A percentile compares a stretch with the other conserved stretches of the same genome.
phyloP scores from a whole-genome alignment of 2,329 filamentous ascomycete species.

The Chrysoporthe deuterocubensis region DNA sequence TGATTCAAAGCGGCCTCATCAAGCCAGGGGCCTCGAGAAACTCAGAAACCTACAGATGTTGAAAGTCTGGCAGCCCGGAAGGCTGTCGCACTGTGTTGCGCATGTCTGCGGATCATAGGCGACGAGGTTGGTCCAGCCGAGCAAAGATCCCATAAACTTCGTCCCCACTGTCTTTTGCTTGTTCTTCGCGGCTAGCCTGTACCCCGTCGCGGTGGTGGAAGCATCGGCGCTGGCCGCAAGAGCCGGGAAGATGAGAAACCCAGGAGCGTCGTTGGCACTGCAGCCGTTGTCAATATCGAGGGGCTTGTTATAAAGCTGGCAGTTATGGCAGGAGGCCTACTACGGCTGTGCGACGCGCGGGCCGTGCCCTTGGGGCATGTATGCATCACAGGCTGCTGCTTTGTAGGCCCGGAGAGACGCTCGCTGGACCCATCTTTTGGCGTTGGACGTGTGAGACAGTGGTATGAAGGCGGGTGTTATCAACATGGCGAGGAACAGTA shows the following conservation, averaged over 20 bases:
- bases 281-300: neutral
- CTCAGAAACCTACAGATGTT: constrained; percentile 12
- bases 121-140: constrained; percentile 13
- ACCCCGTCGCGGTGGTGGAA: constrained; percentile 6
- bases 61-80: constrained; percentile 8
- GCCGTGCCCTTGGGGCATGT: neutral
- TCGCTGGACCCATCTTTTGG: neutral
- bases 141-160: neutral
- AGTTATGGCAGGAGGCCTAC: neutral
- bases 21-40: neutral
- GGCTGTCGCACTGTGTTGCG: constrained; percentile 3
- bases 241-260: neutral
- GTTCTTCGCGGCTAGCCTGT: neutral
- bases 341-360: neutral
- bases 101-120: constrained; percentile 1
- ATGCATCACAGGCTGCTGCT: neutral
- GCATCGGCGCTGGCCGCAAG: neutral
- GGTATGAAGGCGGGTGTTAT: neutral
- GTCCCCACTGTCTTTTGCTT: neutral
- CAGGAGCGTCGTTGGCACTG: neutral
- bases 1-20: too few relatives aligned
- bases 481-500: neutral
- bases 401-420: neutral
- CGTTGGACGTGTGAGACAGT: neutral
- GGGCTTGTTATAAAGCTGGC: too few relatives aligned